Evolutionary conservation across 495 filamentous ascomycete species (phyloP).

Genomic region (Tuber magnatum): DNA sequence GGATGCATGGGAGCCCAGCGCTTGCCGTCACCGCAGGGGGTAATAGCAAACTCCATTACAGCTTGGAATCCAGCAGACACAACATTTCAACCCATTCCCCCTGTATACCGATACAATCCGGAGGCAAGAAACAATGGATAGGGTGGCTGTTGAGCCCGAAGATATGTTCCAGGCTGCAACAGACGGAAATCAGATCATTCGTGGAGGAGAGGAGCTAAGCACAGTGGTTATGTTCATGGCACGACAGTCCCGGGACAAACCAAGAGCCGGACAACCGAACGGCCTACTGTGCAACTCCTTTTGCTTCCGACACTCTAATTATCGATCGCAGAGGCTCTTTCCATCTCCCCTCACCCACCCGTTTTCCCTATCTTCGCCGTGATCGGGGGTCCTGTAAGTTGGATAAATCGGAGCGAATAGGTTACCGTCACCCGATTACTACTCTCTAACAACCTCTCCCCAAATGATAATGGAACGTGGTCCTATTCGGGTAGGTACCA

Average conservation of each 20-base stretch:
- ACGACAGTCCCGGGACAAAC: too few relatives aligned
- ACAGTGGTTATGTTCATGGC: too few relatives aligned
- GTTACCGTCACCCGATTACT: too few relatives aligned
- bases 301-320: neutral
- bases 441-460: neutral
- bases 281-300: neutral
- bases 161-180: too few relatives aligned
- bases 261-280: neutral
- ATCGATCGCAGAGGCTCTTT: neutral
- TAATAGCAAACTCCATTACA: neutral
- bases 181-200: neutral
- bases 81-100: neutral
- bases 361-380: neutral
- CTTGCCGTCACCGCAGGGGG: neutral
- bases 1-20: neutral
- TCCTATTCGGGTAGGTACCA: neutral
- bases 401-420: neutral
- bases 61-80: neutral
- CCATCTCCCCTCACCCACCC: too few relatives aligned
- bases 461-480: neutral
- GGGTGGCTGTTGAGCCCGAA: neutral
- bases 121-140: neutral
- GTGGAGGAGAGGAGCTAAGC: too few relatives aligned
- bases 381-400: neutral
- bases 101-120: neutral